phyloP scores from a whole-genome alignment of 208 protist genomes.

The Leishmania mexicana region DNA sequence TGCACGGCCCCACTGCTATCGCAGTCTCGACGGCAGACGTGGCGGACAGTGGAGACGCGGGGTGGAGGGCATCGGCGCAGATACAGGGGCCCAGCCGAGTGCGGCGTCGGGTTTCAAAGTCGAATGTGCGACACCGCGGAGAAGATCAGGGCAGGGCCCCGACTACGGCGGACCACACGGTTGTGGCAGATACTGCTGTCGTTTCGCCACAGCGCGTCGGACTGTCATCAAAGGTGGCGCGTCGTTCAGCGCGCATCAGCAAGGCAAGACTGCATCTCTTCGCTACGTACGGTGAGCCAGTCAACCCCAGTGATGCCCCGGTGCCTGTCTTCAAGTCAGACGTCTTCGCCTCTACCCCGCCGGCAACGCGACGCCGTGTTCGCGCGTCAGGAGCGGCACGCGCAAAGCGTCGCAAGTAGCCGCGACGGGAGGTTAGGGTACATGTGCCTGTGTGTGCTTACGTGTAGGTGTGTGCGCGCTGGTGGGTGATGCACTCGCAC shows the following conservation, averaged over 20 bases:
- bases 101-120: not conserved
- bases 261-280: not conserved
- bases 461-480: not conserved
- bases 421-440: not conserved
- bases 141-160: not conserved
- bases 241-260: not conserved
- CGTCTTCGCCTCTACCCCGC: not conserved
- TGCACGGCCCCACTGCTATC: not conserved
- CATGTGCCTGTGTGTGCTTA: not conserved
- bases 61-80: not conserved
- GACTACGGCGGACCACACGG: not conserved
- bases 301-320: not conserved
- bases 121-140: not conserved
- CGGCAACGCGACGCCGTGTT: not conserved
- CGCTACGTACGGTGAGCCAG: not conserved
- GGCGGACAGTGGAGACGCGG: slow-evolving; percentile 1
- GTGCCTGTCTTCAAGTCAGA: not conserved
- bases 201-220: not conserved
- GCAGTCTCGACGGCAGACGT: not conserved
- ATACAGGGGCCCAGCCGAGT: not conserved
- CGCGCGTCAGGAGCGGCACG: not conserved
- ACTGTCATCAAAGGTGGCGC: not conserved
- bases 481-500: not conserved
- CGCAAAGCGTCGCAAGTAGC: not conserved
- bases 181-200: not conserved